Percentiles rank a stretch among this genome's conserved stretches.
These are phyloP conservation scores for Oryza meyeriana DNA, from an alignment of 176 grass and related monocot genomes.

Conservation along the genomic window DNA sequence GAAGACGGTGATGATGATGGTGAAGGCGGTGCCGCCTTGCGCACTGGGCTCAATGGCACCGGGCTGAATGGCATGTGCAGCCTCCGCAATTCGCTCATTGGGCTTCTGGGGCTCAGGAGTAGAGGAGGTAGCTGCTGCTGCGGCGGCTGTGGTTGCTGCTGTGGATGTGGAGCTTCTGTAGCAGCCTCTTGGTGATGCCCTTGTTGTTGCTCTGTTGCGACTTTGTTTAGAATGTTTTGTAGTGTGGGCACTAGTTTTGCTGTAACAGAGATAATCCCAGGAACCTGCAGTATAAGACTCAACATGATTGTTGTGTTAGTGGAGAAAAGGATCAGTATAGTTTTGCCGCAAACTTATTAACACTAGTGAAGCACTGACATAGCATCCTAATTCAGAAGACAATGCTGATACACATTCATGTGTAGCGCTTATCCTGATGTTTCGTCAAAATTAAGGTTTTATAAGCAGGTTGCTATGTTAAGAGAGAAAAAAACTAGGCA, in stretches of 20 bases:
- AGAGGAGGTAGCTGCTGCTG: conserved; percentile 32
- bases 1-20: conserved; percentile 32
- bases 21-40: background rate
- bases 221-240: conserved; percentile 57
- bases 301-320: conserved; percentile 2
- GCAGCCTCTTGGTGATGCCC: conserved; percentile 31
- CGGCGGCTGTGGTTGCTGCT: background rate
- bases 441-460: background rate
- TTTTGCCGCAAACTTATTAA: background rate
- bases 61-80: conserved; percentile 39
- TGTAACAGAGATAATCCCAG: conserved; percentile 69
- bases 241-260: conserved; percentile 67
- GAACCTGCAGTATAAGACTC: conserved; percentile 44
- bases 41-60: conserved; percentile 27
- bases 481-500: too few species aligned
- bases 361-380: background rate
- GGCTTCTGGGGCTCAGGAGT: conserved; percentile 43
- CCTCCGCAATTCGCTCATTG: conserved; percentile 42
- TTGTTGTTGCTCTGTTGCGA: conserved; percentile 45
- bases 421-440: background rate
- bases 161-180: conserved; percentile 12
- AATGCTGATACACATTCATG: background rate
- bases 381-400: background rate
- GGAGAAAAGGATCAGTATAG: background rate
- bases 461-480: too few species aligned